Conservation (phyloP, 768 basidiomycete genomes). For the Rickenella mellea region DNA sequence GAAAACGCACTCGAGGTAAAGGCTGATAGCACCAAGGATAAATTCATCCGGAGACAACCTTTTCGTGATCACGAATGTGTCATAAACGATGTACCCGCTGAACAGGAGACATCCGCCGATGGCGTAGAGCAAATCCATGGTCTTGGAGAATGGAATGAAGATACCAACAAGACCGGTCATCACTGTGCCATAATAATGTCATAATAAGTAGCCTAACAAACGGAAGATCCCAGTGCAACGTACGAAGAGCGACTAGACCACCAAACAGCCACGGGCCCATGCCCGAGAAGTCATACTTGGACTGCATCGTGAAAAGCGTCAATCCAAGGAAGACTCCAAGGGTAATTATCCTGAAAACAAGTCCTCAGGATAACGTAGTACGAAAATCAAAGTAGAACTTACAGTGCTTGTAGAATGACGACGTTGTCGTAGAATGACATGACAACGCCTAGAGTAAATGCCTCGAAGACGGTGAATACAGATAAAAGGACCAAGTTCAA, state of each 20-base stretch:
- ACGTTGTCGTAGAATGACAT: slow-evolving; percentile 64
- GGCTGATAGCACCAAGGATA: slow-evolving; percentile 80
- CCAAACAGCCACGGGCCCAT: slow-evolving; percentile 89
- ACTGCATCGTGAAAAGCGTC: slow-evolving; percentile 91
- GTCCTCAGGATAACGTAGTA: slow-evolving; percentile 6
- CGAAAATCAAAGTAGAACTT: slow-evolving; percentile 18
- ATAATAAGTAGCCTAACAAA: slow-evolving; percentile 2
- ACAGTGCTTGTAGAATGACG: slow-evolving; percentile 84
- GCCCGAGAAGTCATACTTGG: slow-evolving; percentile 94
- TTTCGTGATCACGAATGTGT: slow-evolving; percentile 85
- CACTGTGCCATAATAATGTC: slow-evolving; percentile 27
- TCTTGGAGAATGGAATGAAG: slow-evolving; percentile 79
- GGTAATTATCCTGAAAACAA: slow-evolving; percentile 59
- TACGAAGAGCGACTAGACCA: slow-evolving; percentile 70
- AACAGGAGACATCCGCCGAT: slow-evolving; percentile 74
- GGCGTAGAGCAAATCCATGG: slow-evolving; percentile 75
- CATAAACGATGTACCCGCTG: slow-evolving; percentile 85
- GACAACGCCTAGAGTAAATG: slow-evolving; percentile 80
- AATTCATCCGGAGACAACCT: slow-evolving; percentile 88
- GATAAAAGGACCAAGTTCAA: slow-evolving; percentile 78
- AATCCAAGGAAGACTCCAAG: slow-evolving; percentile 88
- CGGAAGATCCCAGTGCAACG: slow-evolving; percentile 13
- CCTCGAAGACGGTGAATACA: slow-evolving; percentile 86
- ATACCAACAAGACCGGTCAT: slow-evolving; percentile 76
- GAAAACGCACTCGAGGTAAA: slow-evolving; percentile 82